Percentiles rank a stretch among this genome's conserved stretches.
These are phyloP conservation scores for Mortierella polycephala DNA, from an alignment of 371 early-diverging fungal genomes.

Conservation along the genomic window DNA sequence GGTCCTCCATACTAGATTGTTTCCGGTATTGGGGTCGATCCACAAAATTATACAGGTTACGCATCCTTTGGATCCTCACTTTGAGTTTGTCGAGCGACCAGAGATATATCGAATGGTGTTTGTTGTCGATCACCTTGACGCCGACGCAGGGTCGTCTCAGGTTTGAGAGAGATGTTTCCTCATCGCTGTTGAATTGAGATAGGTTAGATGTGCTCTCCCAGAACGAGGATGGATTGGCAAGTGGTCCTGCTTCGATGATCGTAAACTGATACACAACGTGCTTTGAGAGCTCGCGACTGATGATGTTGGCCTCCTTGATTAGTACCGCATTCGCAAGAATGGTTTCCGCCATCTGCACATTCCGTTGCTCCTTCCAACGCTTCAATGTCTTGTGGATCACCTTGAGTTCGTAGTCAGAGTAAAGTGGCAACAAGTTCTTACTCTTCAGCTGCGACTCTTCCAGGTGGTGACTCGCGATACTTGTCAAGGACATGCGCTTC, in stretches of 20 bases:
- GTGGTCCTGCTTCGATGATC: constrained; percentile 69
- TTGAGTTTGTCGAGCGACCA: constrained; percentile 82
- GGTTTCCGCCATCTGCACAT: constrained; percentile 77
- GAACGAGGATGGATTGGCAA: constrained; percentile 64
- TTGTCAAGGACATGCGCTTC: constrained; percentile 55
- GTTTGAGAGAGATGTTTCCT: constrained; percentile 62
- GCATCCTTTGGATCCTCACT: constrained; percentile 78
- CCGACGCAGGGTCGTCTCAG: constrained; percentile 71
- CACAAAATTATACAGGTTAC: constrained; percentile 77
- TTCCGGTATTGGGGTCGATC: constrained; percentile 78
- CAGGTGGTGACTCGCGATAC: constrained; percentile 27
- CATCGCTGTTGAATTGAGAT: constrained; percentile 67
- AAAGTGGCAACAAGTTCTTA: constrained; percentile 49
- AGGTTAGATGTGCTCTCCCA: constrained; percentile 70
- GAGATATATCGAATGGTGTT: constrained; percentile 76
- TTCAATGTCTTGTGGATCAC: constrained; percentile 62
- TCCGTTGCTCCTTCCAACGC: constrained; percentile 72
- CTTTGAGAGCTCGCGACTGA: constrained; percentile 81
- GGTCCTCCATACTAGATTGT: constrained; percentile 82
- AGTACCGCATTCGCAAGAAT: constrained; percentile 76
- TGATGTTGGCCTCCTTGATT: constrained; percentile 90
- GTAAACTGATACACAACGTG: constrained; percentile 85
- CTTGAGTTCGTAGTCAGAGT: constrained; percentile 59
- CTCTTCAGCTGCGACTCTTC: constrained; percentile 38
- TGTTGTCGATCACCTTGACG: constrained; percentile 78